Conservation (phyloP, 345 rosid genomes). For the Arabis hirsuta region DNA sequence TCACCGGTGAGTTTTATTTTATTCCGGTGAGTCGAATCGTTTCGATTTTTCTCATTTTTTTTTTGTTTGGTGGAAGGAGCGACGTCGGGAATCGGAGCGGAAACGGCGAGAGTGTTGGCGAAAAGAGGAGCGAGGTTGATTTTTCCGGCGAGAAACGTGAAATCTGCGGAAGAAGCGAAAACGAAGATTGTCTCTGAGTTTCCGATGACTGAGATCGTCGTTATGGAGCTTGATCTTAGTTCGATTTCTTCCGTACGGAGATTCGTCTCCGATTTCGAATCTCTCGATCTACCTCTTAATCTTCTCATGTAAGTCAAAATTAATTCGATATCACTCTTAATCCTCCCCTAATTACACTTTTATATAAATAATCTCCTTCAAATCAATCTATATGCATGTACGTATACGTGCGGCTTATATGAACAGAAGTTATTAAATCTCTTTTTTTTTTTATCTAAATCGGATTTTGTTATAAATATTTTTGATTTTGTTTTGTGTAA, state of each 20-base stretch:
- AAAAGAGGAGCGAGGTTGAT: slow-evolving; percentile 80
- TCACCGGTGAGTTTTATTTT: slow-evolving; percentile 66
- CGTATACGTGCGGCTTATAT: slow-evolving; percentile 22
- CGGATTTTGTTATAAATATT: background rate
- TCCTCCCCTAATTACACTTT: too few species aligned
- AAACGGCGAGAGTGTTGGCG: slow-evolving; percentile 85
- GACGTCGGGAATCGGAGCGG: slow-evolving; percentile 99
- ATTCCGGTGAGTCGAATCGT: slow-evolving; percentile 10
- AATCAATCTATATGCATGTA: slow-evolving; percentile 32
- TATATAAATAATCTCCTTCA: too few species aligned
- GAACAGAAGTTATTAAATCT: slow-evolving; percentile 28
- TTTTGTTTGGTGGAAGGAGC: slow-evolving; percentile 55
- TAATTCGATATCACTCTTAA: background rate
- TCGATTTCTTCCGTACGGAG: slow-evolving; percentile 73
- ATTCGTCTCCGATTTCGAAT: slow-evolving; percentile 74
- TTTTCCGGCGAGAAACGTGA: slow-evolving; percentile 80
- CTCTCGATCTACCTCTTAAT: slow-evolving; percentile 72
- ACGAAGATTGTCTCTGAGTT: slow-evolving; percentile 64
- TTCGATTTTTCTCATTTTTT: background rate
- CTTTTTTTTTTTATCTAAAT: background rate
- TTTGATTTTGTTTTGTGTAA: background rate
- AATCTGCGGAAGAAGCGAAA: slow-evolving; percentile 78
- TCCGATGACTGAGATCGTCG: slow-evolving; percentile 66
- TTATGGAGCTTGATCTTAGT: slow-evolving; percentile 93
- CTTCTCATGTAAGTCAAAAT: slow-evolving; percentile 69